phyloP scores from a whole-genome alignment of 2,329 filamentous ascomycete genomes.

The Fusarium albosuccineum region DNA sequence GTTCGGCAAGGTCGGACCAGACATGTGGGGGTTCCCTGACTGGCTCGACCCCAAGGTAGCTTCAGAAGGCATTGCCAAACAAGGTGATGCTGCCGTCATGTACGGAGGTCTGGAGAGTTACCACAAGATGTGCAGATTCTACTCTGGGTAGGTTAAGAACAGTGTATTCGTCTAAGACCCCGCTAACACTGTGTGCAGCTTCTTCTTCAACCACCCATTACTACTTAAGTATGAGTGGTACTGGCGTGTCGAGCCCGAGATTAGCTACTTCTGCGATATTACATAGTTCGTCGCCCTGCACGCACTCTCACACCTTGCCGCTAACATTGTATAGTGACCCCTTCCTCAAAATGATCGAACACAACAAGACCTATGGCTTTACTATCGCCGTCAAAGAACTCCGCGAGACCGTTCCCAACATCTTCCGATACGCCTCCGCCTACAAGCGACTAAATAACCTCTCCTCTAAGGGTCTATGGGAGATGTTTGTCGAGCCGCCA shows the following conservation, averaged over 20 bases:
- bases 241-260: slow-evolving; percentile 98
- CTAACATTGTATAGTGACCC: slow-evolving; percentile 75
- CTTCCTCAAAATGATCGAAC: slow-evolving; percentile 92
- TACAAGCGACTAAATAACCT: slow-evolving; percentile 95
- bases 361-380: slow-evolving; percentile 98
- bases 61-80: slow-evolving; percentile 95
- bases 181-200: slow-evolving; percentile 61
- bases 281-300: slow-evolving; percentile 77
- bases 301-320: background rate
- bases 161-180: background rate
- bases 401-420: slow-evolving; percentile 97
- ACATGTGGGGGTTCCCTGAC: slow-evolving; percentile 96
- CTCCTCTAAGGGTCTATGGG: slow-evolving; percentile 93
- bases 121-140: slow-evolving; percentile 99
- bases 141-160: slow-evolving; percentile 80
- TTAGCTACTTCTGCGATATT: slow-evolving; percentile 99
- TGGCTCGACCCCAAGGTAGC: slow-evolving; percentile 96
- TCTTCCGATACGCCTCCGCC: slow-evolving; percentile 98
- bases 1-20: slow-evolving; percentile 91
- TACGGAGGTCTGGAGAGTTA: slow-evolving; percentile 99
- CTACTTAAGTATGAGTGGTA: slow-evolving; percentile 99
- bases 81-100: slow-evolving; percentile 98
- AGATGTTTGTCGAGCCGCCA: slow-evolving; percentile 92
- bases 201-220: slow-evolving; percentile 97
- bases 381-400: slow-evolving; percentile 99